Evolutionary conservation across 139 green algal genomes (phyloP), one percentile per base, ranked within the genome.

Genomic region (Chlorella sp.): DNA sequence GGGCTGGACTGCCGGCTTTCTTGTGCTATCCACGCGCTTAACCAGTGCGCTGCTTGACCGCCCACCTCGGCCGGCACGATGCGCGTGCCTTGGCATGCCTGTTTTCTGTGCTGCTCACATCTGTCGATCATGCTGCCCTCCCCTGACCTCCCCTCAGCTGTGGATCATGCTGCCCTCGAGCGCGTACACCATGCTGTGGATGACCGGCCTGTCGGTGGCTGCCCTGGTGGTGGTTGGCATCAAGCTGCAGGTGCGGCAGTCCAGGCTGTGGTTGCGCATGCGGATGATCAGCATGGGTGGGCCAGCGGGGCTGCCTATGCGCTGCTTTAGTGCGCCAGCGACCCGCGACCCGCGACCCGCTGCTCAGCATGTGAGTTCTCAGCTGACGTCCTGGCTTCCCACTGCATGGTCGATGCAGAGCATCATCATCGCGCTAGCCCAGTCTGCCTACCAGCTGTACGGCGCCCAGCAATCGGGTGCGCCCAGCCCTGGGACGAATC

Each of bases 141-240:
- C 68, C 36, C 19, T 28, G 68, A 36, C 36, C 14, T 38, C 19
- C 19, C 11, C 20, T 38, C 72, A 78, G 72, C 28, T 83, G 14
- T 83, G 77, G 87, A 87, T 90, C 75, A 73, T 84, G 67, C 65
- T 86, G 30, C 81, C 87, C 16, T 30, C 43, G 0, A 46, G 38
- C 28, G 43, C 77, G 14, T 83, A 73, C 40, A 43, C 41, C 16
- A 7, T 74, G 30, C 19, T 83, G 48, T 87, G 83, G 83, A 9
- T 84, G 62, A 62, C 75, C 3, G 83, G 30, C 17, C 69, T 89
- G 40, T 30, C 54, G 3, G 80, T 73, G 30, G 7, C 26, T 3
- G 70, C 84, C 1, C 58, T 84, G 38, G 51, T 74, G 0, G 17
- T 81, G 14, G 82, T 88, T 14, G 78, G 28, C 1, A 28, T 90